Conservation (phyloP, 2,329 filamentous ascomycete species). For the Chlorencoelia australis region DNA sequence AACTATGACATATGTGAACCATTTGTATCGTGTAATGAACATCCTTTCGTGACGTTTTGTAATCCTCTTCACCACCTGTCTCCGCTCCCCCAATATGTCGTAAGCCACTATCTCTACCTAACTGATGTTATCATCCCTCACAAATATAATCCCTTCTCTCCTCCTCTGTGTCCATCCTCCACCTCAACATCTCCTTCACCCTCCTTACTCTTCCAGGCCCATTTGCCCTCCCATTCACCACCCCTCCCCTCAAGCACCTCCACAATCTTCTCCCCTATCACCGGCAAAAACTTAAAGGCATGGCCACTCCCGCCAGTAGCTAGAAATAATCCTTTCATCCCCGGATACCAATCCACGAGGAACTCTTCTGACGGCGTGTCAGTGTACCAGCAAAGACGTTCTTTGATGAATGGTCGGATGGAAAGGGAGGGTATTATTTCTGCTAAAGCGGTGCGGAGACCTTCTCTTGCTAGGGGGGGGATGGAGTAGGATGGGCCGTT, state of each 20-base stretch:
- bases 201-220: conserved; percentile 37
- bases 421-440: conserved; percentile 44
- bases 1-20: too few species aligned
- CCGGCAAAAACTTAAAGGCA: conserved; percentile 41
- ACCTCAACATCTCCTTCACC: conserved; percentile 19
- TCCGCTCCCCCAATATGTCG: too few species aligned
- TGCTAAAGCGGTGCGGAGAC: conserved; percentile 14
- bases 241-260: conserved; percentile 31
- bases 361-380: conserved; percentile 57
- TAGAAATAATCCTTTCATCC: conserved; percentile 35
- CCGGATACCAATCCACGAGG: conserved; percentile 35
- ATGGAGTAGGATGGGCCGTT: conserved; percentile 16
- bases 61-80: too few species aligned
- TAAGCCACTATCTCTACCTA: too few species aligned
- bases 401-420: conserved; percentile 39
- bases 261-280: conserved; percentile 36
- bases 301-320: conserved; percentile 40
- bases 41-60: too few species aligned
- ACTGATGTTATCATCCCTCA: neutral
- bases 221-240: conserved; percentile 39
- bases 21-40: too few species aligned
- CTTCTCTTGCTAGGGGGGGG: conserved; percentile 16
- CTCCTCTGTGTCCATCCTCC: conserved; percentile 25
- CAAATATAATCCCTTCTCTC: conserved; percentile 19
- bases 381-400: conserved; percentile 53